Evolutionary conservation across 495 filamentous ascomycete genomes (phyloP).

Genomic region (Penicillium goetzii): DNA sequence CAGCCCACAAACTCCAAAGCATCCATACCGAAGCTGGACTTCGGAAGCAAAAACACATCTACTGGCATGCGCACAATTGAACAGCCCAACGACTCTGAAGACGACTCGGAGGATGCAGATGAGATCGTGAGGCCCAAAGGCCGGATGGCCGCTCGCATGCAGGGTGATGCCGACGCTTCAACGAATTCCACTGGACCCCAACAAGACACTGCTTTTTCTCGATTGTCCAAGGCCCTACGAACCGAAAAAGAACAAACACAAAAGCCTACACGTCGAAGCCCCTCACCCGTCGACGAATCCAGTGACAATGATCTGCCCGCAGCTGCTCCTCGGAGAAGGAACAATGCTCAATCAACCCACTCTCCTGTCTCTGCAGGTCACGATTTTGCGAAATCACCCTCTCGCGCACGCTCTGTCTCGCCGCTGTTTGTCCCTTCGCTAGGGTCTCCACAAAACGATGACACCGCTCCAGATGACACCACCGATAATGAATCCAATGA

Average conservation of each 20-base stretch:
- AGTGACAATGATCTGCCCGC: slow-evolving; percentile 46
- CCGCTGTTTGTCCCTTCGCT: slow-evolving; percentile 49
- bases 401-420: slow-evolving; percentile 38
- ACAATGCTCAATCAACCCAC: slow-evolving; percentile 19
- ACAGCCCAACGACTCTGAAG: slow-evolving; percentile 24
- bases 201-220: slow-evolving; percentile 43
- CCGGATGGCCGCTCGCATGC: slow-evolving; percentile 71
- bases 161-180: slow-evolving; percentile 29
- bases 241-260: slow-evolving; percentile 21
- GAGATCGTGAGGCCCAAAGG: slow-evolving; percentile 65
- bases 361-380: slow-evolving; percentile 11
- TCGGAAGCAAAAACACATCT: slow-evolving; percentile 23
- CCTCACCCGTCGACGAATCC: slow-evolving; percentile 19
- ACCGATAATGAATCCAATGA: slow-evolving; percentile 44
- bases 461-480: slow-evolving; percentile 19
- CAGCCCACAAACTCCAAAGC: slow-evolving; percentile 21
- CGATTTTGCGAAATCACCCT: slow-evolving; percentile 22
- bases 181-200: slow-evolving; percentile 8
- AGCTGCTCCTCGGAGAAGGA: slow-evolving; percentile 37
- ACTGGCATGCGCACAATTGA: slow-evolving; percentile 12
- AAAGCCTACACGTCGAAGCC: slow-evolving; percentile 22
- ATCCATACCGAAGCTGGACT: slow-evolving; percentile 31
- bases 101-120: slow-evolving; percentile 51
- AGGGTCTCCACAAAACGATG: slow-evolving; percentile 13
- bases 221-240: slow-evolving; percentile 37